Base-by-base conservation (phyloP, 805 yeast genomes). In the Clavispora asparagi region DNA sequence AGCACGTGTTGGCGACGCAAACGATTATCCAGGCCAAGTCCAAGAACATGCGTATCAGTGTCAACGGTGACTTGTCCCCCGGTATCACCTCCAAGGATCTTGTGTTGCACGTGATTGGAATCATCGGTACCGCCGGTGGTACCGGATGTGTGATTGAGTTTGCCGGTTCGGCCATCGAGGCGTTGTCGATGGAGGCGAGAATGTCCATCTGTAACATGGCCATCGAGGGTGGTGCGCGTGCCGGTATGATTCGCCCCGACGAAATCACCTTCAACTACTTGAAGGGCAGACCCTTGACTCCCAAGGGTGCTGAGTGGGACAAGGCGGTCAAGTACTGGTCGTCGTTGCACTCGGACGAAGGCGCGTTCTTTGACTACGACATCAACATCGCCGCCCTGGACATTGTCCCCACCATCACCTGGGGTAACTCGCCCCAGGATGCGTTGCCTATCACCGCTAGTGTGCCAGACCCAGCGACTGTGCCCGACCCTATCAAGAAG, bases 201-300 rank as follows among this genome's bases (percentile, higher is more conserved):
- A 94, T 94, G 99, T 90, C 98, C 45, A 94, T 94, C 76, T 94
- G 99, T 79, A 94, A 94, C 68, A 94, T 94, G 99, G 84, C 98
- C 40, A 92, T 94, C 61, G 99, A 94, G 74, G 99, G 86, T 49
- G 99, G 99, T 73, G 99, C 99, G 14, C 85, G 99, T 74, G 98
- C 99, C 26, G 99, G 99, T 71, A 89, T 94, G 97, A 92, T 94
- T 65, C 87, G 85, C 54, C 99, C 99, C 9, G 99, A 94, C 64
- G 86, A 90, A 54, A 82, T 67, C 44, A 92, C 98, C 27, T 87
- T 85, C 61, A 84, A 85, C 49, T 94, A 94, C 70, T 76, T 94
- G 59, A 83, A 91, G 73, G 96, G 95, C 51, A 81, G 97, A 64
- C 97, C 98, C 38, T 77, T 94, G 57, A 92, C 97, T 53, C 99